These are phyloP conservation scores for Nicotiana knightiana DNA, from an alignment of 257 asterid species.

Conservation along the genomic window DNA sequence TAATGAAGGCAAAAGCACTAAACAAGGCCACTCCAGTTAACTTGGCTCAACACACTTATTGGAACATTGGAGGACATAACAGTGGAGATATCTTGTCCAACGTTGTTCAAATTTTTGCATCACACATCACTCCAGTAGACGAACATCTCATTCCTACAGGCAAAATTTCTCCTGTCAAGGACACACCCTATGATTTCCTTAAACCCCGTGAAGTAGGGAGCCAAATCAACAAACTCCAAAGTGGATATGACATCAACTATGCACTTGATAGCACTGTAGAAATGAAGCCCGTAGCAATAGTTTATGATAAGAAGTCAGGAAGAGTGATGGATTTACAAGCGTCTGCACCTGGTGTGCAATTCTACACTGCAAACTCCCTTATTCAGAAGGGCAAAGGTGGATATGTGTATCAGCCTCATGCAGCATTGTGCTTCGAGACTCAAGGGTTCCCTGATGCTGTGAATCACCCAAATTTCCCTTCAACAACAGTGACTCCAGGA, in stretches of 20 bases:
- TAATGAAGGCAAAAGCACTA: not conserved
- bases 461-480: conserved; percentile 21
- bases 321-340: conserved; percentile 8
- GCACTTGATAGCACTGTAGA: not conserved
- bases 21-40: conserved; percentile 3
- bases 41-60: conserved; percentile 3
- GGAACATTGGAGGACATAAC: conserved; percentile 5
- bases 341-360: conserved; percentile 15
- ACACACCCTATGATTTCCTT: conserved; percentile 8
- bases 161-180: not conserved
- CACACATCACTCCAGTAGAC: conserved; percentile 8
- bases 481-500: conserved; percentile 5
- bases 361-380: conserved; percentile 7
- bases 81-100: not conserved
- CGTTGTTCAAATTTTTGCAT: not conserved
- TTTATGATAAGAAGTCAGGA: conserved; percentile 9
- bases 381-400: conserved; percentile 19
- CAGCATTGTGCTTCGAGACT: conserved; percentile 16
- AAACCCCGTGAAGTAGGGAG: conserved; percentile 1
- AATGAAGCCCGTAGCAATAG: conserved; percentile 13
- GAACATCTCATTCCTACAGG: conserved; percentile 6
- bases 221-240: not conserved
- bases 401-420: conserved; percentile 1
- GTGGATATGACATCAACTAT: conserved; percentile 13
- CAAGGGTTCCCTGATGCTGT: conserved; percentile 21